Evolutionary conservation across 2,329 filamentous ascomycete genomes (phyloP), one percentile per base, ranked within the genome.

Genomic region (Exophiala aquamarina): DNA sequence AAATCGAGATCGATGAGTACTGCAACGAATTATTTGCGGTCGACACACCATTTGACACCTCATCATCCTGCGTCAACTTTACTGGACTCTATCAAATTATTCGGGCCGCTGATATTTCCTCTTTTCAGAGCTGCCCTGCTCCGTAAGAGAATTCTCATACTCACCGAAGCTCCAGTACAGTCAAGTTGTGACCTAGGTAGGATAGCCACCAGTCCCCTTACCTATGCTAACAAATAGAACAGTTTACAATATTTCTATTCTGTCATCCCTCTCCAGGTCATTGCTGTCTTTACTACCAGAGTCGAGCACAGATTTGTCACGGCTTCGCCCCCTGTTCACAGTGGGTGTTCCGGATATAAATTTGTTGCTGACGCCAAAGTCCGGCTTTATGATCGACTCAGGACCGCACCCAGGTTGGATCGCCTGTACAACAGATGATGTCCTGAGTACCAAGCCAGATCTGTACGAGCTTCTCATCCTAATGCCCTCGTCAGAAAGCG

Each of bases 221-320:
- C n/a, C 18, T 40, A 36, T 21, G 31, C 52, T 54, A 23, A 54
- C 34, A 10, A 34, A 5, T 17, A 13, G 13, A 13, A 4, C 54
- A 92, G 93, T 97, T 53, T 98, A 97, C 70, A 83, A 93, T 65
- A 80, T 97, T 41, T 96, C 92, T n/a, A 79, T 97, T 44, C 76
- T 98, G 26, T 90, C 91, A 35, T 95, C 90, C 58, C 85, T 97
- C 34, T 90, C 93, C 20, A 76, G 84, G 29, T 82, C 86, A 21
- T 78, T 90, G 34, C 75, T 79, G 47, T 82, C 90, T 41, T 70
- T 85, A 11, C 74, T 95, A n/a, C 80, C 84, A 15, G 66, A 78
- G 1, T 75, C 76, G 19, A 76, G 80, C 3, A 75, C 82, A 19
- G 76, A 80, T 1, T 76, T 86, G 50, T 77, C 72, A 11, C 70